These are phyloP conservation scores for Erigeron philadelphicus DNA, from an alignment of 140 eudicot genomes.

Conservation along the genomic window DNA sequence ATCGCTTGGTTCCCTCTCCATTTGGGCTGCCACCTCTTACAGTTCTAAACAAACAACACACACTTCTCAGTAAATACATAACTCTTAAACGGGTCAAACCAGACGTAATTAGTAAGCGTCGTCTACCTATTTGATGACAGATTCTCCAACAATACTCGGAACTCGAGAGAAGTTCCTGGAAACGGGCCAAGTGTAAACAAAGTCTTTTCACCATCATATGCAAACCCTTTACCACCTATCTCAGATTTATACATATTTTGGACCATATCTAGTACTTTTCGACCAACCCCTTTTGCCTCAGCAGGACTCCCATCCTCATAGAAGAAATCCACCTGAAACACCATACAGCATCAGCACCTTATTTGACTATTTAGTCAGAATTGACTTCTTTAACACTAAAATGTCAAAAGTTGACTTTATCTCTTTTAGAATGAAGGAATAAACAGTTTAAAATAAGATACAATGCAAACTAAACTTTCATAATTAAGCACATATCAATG, in stretches of 20 bases:
- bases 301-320: constrained; percentile 58
- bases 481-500: no score
- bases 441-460: background rate
- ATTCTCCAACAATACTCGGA: constrained; percentile 46
- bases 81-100: background rate
- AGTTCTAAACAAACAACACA: constrained; percentile 26
- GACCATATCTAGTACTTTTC: constrained; percentile 46
- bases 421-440: no score
- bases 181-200: constrained; percentile 55
- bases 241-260: constrained; percentile 37
- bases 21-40: constrained; percentile 29
- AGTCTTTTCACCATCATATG: constrained; percentile 59
- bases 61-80: background rate
- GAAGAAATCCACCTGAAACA: constrained; percentile 38
- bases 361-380: constrained; percentile 25
- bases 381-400: background rate
- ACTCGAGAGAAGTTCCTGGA: constrained; percentile 47
- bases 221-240: constrained; percentile 46
- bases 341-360: constrained; percentile 39
- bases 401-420: background rate
- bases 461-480: background rate
- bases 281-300: constrained; percentile 46
- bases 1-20: constrained; percentile 45
- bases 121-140: constrained; percentile 34
- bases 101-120: constrained; percentile 13